Base-by-base conservation (phyloP, 768 basidiomycete species). In the Asterophora parasitica region DNA sequence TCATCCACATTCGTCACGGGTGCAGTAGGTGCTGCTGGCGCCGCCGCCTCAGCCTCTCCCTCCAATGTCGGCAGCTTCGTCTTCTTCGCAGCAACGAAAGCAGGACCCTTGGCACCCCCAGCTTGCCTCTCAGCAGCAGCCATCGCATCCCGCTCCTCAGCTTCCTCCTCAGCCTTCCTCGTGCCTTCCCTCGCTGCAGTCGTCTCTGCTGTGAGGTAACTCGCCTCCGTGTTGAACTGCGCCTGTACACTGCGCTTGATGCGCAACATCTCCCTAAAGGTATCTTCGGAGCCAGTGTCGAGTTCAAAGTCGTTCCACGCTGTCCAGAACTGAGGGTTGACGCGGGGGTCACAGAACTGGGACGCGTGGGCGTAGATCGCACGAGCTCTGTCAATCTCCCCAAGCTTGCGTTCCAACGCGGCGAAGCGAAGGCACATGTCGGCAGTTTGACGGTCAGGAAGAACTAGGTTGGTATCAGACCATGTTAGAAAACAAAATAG, bases 231-330 rank as follows among this genome's bases (percentile, higher is more conserved):
- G 65, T 99, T 98, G 76, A 96, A 99, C 61, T 93, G 90, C 20
- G 95, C 93, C 67, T 99, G 96, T 12, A 99, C 96, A 58, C 94
- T 93, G 48, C 96, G 83, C 70, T 95, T 96, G 74, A 98, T 96
- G 31, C 94, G 83, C 49, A 92, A 64, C 88, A 91, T 92, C 70
- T 91, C 89, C 53, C 85, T 76, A 83, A 99, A 99, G 0, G 96
- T 99, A 63, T 99, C 96, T 65, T 99, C 96, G 1, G 92, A 95
- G 1, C 96, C 96, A 2, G 93, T 96, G 65, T 98, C 96, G 60
- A 98, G 92, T 69, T 99, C 96, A 71, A 98, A 99, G 42, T 75
- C 75, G 65, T 98, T 93, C 96, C 96, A 98, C 63, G 96, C 92
- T 26, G 76, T 67, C 96, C 96, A 98, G 76, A 98, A 98, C 50